phyloP scores from a whole-genome alignment of 2,329 filamentous ascomycete species.

The Juglanconis sp. region DNA sequence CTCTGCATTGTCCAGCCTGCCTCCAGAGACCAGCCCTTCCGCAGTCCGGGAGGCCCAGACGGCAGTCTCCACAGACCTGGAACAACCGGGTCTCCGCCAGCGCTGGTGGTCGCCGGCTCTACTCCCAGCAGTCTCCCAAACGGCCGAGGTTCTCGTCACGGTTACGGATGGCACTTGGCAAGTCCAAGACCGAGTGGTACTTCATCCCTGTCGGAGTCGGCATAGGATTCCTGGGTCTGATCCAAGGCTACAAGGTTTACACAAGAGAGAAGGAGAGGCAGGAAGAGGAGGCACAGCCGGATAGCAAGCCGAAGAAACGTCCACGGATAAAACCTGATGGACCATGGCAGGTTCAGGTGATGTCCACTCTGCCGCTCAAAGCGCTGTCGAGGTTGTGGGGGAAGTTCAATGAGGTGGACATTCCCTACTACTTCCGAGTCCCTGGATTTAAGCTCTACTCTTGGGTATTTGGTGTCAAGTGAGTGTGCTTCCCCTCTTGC shows the following conservation, averaged over 20 bases:
- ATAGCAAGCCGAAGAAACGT: slow-evolving; percentile 45
- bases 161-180: slow-evolving; percentile 46
- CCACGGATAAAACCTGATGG: slow-evolving; percentile 73
- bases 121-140: slow-evolving; percentile 42
- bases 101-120: slow-evolving; percentile 25
- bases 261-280: slow-evolving; percentile 51
- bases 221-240: slow-evolving; percentile 75
- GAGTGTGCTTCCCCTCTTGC: slow-evolving; percentile 20
- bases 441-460: slow-evolving; percentile 92
- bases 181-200: slow-evolving; percentile 74
- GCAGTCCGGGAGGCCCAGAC: slow-evolving; percentile 10
- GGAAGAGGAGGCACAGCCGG: slow-evolving; percentile 34
- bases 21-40: slow-evolving; percentile 9
- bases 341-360: slow-evolving; percentile 90
- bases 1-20: slow-evolving; percentile 16
- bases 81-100: slow-evolving; percentile 23
- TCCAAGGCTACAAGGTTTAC: slow-evolving; percentile 79
- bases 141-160: slow-evolving; percentile 50
- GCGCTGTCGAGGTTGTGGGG: slow-evolving; percentile 88
- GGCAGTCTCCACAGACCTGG: slow-evolving; percentile 15
- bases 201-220: slow-evolving; percentile 85
- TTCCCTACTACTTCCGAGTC: slow-evolving; percentile 82
- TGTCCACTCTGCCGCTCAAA: slow-evolving; percentile 90
- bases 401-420: slow-evolving; percentile 81
- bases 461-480: slow-evolving; percentile 85